Base-by-base conservation (phyloP, 78 protist genomes). In the Ministeria vibrans region DNA sequence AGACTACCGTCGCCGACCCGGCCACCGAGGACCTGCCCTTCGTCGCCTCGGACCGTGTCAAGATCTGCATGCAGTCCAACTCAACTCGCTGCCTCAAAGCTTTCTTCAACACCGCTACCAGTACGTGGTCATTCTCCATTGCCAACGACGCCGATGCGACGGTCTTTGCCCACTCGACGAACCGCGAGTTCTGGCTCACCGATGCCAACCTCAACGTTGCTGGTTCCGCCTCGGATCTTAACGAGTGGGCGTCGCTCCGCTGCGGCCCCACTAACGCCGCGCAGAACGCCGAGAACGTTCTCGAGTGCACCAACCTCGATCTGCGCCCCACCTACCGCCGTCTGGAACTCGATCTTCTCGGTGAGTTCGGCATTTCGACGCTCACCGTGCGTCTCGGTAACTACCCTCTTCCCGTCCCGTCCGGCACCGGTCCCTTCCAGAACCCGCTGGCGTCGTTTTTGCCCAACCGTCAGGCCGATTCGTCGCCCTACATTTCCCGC, bases 311-410 rank as follows among this genome's bases (percentile, higher is more conserved):
- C 23, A 41, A 34, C 43, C 71, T 32, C 34, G 43, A 7, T 1
- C 9, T 34, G 43, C 28, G 34, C 71, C 71, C 71, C n/a, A 63
- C 71, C 18, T 63, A 63, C 71, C 71, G 71, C 41, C 71, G 41
- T 23, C 42, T 63, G 43, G 42, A 63, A 23, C 3, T 63, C 71
- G 71, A 63, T 23, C 71, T 63, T 18, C 9, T 11, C 71, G 71
- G 42, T 6, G 71, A 63, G 71, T 63, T 63, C 41, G 71, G 71
- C 71, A 11, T 63, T 25, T 34, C 34, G 71, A 32, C 34, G 20
- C 43, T 63, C 41, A 22, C 71, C 43, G 13, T 63, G 25, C 6
- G 20, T 41, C 6, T 63, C 32, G 20, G 43, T 41, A 27, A 63
- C 71, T 63, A 63, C 71, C 71, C 71, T 3, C 23, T 63, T 23